A percentile compares a stretch with the other conserved stretches of the same genome.
These are phyloP conservation scores for Yamadazyma sp. DNA, from an alignment of 805 yeast species.

Conservation along the genomic window DNA sequence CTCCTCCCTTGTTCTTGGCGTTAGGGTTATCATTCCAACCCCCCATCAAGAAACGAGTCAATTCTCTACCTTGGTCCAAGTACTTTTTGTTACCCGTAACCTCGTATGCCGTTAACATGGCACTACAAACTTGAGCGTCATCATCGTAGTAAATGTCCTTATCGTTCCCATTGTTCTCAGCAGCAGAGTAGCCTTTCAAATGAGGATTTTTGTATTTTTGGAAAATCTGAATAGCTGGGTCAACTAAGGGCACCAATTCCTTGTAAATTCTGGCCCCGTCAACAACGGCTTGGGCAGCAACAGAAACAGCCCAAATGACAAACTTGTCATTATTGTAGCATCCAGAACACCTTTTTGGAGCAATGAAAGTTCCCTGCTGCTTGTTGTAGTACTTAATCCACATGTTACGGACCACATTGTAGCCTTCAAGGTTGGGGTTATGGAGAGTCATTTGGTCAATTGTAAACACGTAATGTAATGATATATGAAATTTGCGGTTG, in stretches of 20 bases:
- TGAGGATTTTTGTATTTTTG: slow-evolving; percentile 51
- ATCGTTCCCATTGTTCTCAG: slow-evolving; percentile 58
- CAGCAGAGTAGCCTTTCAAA: slow-evolving; percentile 62
- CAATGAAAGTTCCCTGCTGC: slow-evolving; percentile 35
- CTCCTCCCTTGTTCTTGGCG: slow-evolving; percentile 54
- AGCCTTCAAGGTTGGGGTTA: slow-evolving; percentile 43
- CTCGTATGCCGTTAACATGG: slow-evolving; percentile 64
- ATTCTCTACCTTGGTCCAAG: slow-evolving; percentile 56
- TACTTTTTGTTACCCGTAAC: slow-evolving; percentile 57
- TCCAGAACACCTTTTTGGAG: slow-evolving; percentile 42
- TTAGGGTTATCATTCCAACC: slow-evolving; percentile 54
- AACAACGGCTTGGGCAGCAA: slow-evolving; percentile 63
- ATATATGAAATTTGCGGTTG: slow-evolving; percentile 1
- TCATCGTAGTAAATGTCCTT: slow-evolving; percentile 70
- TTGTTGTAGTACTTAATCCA: slow-evolving; percentile 46
- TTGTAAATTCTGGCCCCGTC: slow-evolving; percentile 61
- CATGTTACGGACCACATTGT: slow-evolving; percentile 37
- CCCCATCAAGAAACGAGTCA: slow-evolving; percentile 61
- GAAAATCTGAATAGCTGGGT: slow-evolving; percentile 50
- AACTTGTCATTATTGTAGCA: slow-evolving; percentile 51
- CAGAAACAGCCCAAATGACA: slow-evolving; percentile 69
- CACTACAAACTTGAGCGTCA: slow-evolving; percentile 72
- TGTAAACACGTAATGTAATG: too few relatives aligned
- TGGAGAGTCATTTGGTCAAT: slow-evolving; percentile 22
- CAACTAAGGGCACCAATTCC: slow-evolving; percentile 53